phyloP scores from a whole-genome alignment of 1,139 yeast genomes.

The Meyerozyma athensensis region DNA sequence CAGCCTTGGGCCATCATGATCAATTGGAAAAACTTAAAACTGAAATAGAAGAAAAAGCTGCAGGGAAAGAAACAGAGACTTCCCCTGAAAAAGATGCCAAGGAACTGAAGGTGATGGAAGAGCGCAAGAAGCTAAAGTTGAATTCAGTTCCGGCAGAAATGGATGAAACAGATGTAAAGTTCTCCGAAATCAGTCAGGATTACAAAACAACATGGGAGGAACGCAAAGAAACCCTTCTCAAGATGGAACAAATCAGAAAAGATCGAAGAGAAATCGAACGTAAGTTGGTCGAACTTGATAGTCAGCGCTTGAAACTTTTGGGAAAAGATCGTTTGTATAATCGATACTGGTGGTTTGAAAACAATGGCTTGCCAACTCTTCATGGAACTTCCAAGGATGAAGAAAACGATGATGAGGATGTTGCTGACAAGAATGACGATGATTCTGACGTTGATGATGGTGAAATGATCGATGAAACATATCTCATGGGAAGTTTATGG shows the following conservation, averaged over 20 bases:
- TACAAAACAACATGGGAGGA: conserved; percentile 42
- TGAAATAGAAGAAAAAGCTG: conserved; percentile 6
- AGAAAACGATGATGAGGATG: conserved; percentile 35
- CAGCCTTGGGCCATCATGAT: conserved; percentile 24
- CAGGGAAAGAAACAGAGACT: conserved; percentile 6
- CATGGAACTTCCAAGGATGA: conserved; percentile 36
- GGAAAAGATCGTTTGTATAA: conserved; percentile 85
- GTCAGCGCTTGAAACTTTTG: conserved; percentile 69
- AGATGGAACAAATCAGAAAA: conserved; percentile 40
- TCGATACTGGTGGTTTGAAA: conserved; percentile 94
- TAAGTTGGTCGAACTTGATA: conserved; percentile 60
- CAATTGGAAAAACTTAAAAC: conserved; percentile 6
- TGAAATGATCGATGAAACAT: conserved; percentile 51
- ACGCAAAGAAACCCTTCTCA: conserved; percentile 35
- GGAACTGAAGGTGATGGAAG: conserved; percentile 9
- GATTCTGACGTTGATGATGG: conserved; percentile 34
- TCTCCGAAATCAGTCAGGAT: conserved; percentile 42
- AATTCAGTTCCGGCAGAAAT: conserved; percentile 36
- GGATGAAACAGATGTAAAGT: conserved; percentile 44
- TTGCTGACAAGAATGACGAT: conserved; percentile 24
- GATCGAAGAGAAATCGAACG: conserved; percentile 51
- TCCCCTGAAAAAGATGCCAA: conserved; percentile 15
- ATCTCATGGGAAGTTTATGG: conserved; percentile 86
- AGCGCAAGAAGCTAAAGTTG: conserved; percentile 24
- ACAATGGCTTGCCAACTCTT: conserved; percentile 69